phyloP scores from a whole-genome alignment of 495 filamentous ascomycete genomes.

The Stereocaulon alpinum region DNA sequence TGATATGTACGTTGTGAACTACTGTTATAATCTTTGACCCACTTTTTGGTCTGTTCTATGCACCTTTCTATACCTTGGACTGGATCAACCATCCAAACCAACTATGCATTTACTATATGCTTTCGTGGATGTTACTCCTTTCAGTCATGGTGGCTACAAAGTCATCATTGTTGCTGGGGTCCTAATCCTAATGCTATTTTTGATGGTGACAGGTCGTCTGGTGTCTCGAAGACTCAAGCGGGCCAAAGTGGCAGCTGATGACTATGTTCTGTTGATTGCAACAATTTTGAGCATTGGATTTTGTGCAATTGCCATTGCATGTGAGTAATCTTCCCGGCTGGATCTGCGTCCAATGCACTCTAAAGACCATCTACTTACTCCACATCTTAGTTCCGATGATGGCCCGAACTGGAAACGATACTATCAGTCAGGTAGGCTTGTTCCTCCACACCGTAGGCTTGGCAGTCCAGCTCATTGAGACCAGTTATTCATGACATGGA shows the following conservation, averaged over 20 bases:
- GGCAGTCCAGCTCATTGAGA: neutral
- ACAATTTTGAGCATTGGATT: constrained; percentile 16
- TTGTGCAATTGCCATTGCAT: constrained; percentile 19
- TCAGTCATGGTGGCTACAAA: constrained; percentile 21
- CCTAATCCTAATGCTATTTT: constrained; percentile 21
- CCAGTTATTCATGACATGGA: constrained; percentile 17
- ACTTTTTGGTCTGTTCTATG: neutral
- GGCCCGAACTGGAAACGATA: neutral
- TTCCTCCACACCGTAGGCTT: neutral
- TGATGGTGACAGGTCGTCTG: constrained; percentile 26
- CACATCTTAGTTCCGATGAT: neutral
- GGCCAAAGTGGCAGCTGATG: constrained; percentile 22
- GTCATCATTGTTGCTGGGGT: constrained; percentile 17
- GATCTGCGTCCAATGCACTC: neutral
- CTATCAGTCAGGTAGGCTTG: constrained; percentile 1
- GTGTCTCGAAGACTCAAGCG: constrained; percentile 25
- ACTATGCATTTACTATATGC: neutral
- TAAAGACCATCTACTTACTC: neutral
- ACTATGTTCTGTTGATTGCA: constrained; percentile 27
- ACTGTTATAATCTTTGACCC: neutral
- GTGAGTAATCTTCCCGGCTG: constrained; percentile 1
- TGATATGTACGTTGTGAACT: neutral
- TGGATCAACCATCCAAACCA: neutral
- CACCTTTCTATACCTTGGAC: neutral
- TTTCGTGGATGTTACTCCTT: constrained; percentile 18